Conservation (phyloP, 768 basidiomycete genomes). For the Tephrocybe sp. region DNA sequence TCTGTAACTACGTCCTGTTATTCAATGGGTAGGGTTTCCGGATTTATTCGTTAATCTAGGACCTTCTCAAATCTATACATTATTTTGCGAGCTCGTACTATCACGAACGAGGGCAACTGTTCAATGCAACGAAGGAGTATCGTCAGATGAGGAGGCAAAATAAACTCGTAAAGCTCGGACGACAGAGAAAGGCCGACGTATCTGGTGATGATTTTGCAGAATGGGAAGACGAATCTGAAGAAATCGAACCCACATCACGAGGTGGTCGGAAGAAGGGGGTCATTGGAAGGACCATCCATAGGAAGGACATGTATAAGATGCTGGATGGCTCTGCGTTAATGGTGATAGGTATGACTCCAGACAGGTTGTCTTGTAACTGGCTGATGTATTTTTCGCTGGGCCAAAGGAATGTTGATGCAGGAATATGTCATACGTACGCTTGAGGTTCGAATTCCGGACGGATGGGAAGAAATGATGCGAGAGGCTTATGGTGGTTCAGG, state of each 20-base stretch:
- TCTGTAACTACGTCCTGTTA: conserved; percentile 39
- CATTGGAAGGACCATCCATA: conserved; percentile 18
- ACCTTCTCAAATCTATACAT: conserved; percentile 51
- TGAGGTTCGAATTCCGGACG: conserved; percentile 37
- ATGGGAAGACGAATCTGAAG: conserved; percentile 10
- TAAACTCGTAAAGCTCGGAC: conserved; percentile 14
- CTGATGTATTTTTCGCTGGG: background rate
- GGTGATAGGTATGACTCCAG: conserved; percentile 54
- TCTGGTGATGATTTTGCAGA: conserved; percentile 13
- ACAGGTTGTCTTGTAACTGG: background rate
- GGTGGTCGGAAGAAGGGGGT: conserved; percentile 20
- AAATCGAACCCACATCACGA: conserved; percentile 10
- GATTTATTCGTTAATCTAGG: conserved; percentile 28
- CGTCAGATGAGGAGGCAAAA: conserved; percentile 42
- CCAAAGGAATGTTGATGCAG: conserved; percentile 62
- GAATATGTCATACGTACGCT: conserved; percentile 55
- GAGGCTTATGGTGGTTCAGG: conserved; percentile 14
- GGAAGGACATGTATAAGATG: conserved; percentile 70
- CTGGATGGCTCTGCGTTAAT: conserved; percentile 74
- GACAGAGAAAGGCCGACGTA: conserved; percentile 16
- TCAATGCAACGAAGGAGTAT: conserved; percentile 47
- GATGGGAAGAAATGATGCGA: conserved; percentile 43
- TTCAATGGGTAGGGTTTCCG: conserved; percentile 5
- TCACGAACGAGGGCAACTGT: conserved; percentile 56
- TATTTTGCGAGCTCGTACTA: conserved; percentile 55